A percentile compares a stretch with the other conserved stretches of the same genome.
phyloP scores from a whole-genome alignment of 116 monocot species.

The Cymodocea nodosa region DNA sequence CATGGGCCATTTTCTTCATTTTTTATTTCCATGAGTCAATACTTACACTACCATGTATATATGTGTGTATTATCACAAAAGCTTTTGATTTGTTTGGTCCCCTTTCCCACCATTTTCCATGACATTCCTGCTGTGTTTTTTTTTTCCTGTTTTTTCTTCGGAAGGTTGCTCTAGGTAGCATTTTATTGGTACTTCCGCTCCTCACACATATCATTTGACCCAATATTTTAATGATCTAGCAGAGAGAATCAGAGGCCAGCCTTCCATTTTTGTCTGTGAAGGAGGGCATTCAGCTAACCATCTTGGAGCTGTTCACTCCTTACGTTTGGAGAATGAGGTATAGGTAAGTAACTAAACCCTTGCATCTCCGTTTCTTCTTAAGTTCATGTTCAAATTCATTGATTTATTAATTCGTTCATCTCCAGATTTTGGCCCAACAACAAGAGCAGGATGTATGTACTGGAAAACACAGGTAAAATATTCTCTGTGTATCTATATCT shows the following conservation, averaged over 20 bases:
- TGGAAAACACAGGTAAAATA: slow-evolving; percentile 21
- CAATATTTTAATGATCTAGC: background rate
- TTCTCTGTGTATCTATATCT: too few relatives aligned
- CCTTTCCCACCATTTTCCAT: background rate
- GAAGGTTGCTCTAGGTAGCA: too few relatives aligned
- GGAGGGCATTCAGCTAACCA: slow-evolving; percentile 18
- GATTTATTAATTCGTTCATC: background rate
- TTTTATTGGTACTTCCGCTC: too few relatives aligned
- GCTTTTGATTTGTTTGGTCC: background rate
- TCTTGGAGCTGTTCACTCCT: slow-evolving; percentile 17
- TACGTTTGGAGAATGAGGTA: slow-evolving; percentile 21
- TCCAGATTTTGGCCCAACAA: slow-evolving; percentile 30
- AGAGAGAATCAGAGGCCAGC: slow-evolving; percentile 20
- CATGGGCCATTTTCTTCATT: background rate
- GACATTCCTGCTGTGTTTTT: too few relatives aligned
- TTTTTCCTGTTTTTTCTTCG: too few relatives aligned
- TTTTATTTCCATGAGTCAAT: slow-evolving; percentile 1
- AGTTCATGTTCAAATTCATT: too few relatives aligned
- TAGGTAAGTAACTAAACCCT: slow-evolving; percentile 7
- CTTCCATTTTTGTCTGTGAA: slow-evolving; percentile 28
- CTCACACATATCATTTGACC: background rate
- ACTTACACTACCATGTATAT: too few relatives aligned
- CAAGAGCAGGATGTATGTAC: slow-evolving; percentile 29
- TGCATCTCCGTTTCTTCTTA: too few relatives aligned
- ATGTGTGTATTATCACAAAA: too few relatives aligned